Percentiles rank a stretch among this genome's conserved stretches.
Conservation (phyloP, 1,284 basidiomycete genomes). For the Xerocomus amazonicus region DNA sequence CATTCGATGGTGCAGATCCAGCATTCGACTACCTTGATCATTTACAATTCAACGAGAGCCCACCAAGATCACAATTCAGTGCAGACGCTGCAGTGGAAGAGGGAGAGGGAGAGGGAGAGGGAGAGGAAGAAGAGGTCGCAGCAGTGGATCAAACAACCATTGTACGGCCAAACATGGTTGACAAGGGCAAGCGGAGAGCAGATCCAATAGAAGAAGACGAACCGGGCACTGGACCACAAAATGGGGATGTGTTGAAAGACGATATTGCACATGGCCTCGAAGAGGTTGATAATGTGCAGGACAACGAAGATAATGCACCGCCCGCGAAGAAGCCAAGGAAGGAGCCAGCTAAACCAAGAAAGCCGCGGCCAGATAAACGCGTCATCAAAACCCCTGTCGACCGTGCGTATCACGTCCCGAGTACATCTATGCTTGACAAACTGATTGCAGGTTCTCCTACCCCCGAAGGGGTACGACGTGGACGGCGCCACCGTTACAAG, state of each 20-base stretch:
- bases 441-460: slow-evolving; percentile 17
- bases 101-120: slow-evolving; percentile 30
- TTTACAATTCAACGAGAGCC: slow-evolving; percentile 30
- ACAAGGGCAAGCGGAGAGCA: slow-evolving; percentile 38
- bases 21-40: slow-evolving; percentile 34
- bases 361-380: slow-evolving; percentile 27
- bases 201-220: slow-evolving; percentile 32
- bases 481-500: slow-evolving; percentile 64
- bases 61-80: slow-evolving; percentile 40
- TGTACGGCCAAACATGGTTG: slow-evolving; percentile 24
- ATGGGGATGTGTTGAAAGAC: slow-evolving; percentile 47
- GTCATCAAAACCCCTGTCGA: slow-evolving; percentile 10
- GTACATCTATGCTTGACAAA: slow-evolving; percentile 9
- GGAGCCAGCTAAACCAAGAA: slow-evolving; percentile 37
- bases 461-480: slow-evolving; percentile 69
- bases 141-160: slow-evolving; percentile 34
- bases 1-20: slow-evolving; percentile 25
- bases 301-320: slow-evolving; percentile 34
- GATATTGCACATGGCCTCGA: slow-evolving; percentile 51
- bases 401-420: slow-evolving; percentile 17
- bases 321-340: slow-evolving; percentile 32
- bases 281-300: slow-evolving; percentile 41
- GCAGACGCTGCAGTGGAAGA: slow-evolving; percentile 46
- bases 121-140: slow-evolving; percentile 22
- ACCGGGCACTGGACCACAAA: slow-evolving; percentile 17